phyloP scores from a whole-genome alignment of 495 filamentous ascomycete species.

The Hypoxylon lienhwacheense region DNA sequence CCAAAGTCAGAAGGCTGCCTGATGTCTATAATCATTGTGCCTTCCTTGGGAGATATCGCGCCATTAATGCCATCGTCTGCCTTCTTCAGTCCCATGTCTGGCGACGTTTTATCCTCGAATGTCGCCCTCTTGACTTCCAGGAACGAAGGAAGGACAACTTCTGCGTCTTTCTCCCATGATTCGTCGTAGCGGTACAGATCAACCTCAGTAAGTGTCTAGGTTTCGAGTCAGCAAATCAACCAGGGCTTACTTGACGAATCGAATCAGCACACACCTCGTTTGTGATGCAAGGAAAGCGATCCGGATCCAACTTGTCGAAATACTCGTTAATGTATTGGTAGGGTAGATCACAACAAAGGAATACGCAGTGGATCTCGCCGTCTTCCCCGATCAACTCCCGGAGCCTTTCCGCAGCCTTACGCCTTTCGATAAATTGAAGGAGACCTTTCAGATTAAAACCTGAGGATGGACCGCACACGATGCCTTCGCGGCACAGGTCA shows the following conservation, averaged over 20 bases:
- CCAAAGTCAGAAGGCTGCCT: slow-evolving; percentile 45
- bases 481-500: slow-evolving; percentile 57
- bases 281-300: slow-evolving; percentile 57
- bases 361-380: slow-evolving; percentile 58
- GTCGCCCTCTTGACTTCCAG: slow-evolving; percentile 35
- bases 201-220: slow-evolving; percentile 50
- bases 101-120: slow-evolving; percentile 22
- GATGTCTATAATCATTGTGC: slow-evolving; percentile 45
- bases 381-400: slow-evolving; percentile 48
- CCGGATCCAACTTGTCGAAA: slow-evolving; percentile 55
- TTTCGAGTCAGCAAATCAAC: slow-evolving; percentile 10
- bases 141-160: slow-evolving; percentile 44
- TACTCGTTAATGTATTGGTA: slow-evolving; percentile 66
- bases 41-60: slow-evolving; percentile 16
- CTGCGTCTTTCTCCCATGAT: slow-evolving; percentile 51
- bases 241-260: not conserved
- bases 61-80: not conserved
- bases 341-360: slow-evolving; percentile 63
- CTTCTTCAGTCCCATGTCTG: slow-evolving; percentile 2
- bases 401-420: slow-evolving; percentile 50
- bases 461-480: slow-evolving; percentile 63
- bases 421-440: slow-evolving; percentile 53
- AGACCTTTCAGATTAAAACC: slow-evolving; percentile 60
- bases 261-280: slow-evolving; percentile 51
- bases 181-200: slow-evolving; percentile 59